Conservation (phyloP, 1,284 basidiomycete species). For the Heliocybe sulcata region DNA sequence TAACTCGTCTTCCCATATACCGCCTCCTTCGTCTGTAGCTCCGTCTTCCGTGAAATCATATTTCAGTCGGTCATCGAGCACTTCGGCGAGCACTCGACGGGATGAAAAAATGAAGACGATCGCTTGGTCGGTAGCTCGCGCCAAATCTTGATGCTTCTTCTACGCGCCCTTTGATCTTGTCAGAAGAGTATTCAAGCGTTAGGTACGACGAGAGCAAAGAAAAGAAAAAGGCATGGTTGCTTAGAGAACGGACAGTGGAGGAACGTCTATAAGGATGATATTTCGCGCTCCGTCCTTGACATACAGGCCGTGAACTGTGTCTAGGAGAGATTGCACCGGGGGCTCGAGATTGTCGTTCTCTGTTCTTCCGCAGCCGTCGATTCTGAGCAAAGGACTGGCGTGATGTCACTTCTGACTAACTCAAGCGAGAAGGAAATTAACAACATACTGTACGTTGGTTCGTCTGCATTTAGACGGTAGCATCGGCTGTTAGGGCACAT, state of each 20-base stretch:
- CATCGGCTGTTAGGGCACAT: too few species aligned
- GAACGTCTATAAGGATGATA: background rate
- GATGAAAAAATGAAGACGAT: background rate
- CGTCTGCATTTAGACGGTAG: too few species aligned
- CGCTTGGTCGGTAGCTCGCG: background rate
- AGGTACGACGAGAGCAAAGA: too few species aligned
- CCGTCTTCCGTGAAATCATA: background rate
- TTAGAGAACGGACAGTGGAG: too few species aligned
- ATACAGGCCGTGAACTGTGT: background rate
- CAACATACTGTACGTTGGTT: too few species aligned
- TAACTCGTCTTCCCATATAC: background rate
- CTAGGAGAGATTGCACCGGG: background rate
- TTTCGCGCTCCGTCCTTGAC: background rate
- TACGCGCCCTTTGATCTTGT: background rate
- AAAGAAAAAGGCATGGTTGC: too few species aligned
- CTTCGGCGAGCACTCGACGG: background rate
- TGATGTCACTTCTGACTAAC: too few species aligned
- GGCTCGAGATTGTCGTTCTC: background rate
- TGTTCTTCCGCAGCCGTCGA: background rate
- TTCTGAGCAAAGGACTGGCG: too few species aligned
- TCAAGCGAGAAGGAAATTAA: too few species aligned
- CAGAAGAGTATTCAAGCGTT: too few species aligned
- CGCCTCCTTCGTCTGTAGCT: background rate
- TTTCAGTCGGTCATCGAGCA: background rate
- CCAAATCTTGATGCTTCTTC: background rate